phyloP scores from a whole-genome alignment of 2,329 filamentous ascomycete genomes.

The Aspergillus intermedius region DNA sequence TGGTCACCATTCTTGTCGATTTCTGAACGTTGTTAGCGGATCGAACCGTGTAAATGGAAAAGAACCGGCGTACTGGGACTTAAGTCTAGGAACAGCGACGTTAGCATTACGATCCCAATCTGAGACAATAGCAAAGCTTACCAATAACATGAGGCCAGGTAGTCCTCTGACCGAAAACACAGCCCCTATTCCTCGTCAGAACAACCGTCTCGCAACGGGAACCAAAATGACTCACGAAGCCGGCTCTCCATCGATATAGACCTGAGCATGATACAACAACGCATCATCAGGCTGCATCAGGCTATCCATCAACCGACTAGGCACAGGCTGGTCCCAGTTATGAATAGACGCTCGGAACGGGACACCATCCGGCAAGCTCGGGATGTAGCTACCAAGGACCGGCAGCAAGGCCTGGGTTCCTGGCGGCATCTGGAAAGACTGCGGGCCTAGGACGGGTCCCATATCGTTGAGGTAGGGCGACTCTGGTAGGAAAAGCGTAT shows the following conservation, averaged over 20 bases:
- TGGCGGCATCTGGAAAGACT: constrained; percentile 17
- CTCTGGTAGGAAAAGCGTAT: constrained; percentile 26
- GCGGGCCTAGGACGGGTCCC: constrained; percentile 26
- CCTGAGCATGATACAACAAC: constrained; percentile 58
- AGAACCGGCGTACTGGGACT: constrained; percentile 26
- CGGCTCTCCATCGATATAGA: constrained; percentile 62
- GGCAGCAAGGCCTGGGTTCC: constrained; percentile 45
- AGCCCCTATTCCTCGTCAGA: constrained; percentile 40
- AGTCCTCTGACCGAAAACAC: constrained; percentile 47
- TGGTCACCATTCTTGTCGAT: constrained; percentile 53
- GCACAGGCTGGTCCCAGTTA: constrained; percentile 59
- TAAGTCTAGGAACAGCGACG: constrained; percentile 19
- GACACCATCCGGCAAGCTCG: constrained; percentile 52
- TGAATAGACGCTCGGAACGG: constrained; percentile 70
- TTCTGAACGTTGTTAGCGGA: constrained; percentile 16
- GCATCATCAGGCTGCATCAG: constrained; percentile 52
- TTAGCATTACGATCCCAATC: neutral
- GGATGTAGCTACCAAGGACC: constrained; percentile 64
- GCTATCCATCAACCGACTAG: constrained; percentile 52
- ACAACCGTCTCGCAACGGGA: neutral
- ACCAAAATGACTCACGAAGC: constrained; percentile 48
- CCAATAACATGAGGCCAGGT: constrained; percentile 50
- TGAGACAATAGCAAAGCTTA: constrained; percentile 22
- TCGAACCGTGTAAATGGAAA: constrained; percentile 23
- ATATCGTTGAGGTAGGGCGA: constrained; percentile 47